Base-by-base conservation (phyloP, 2,329 filamentous ascomycete species). In the Aphanocladium album region DNA sequence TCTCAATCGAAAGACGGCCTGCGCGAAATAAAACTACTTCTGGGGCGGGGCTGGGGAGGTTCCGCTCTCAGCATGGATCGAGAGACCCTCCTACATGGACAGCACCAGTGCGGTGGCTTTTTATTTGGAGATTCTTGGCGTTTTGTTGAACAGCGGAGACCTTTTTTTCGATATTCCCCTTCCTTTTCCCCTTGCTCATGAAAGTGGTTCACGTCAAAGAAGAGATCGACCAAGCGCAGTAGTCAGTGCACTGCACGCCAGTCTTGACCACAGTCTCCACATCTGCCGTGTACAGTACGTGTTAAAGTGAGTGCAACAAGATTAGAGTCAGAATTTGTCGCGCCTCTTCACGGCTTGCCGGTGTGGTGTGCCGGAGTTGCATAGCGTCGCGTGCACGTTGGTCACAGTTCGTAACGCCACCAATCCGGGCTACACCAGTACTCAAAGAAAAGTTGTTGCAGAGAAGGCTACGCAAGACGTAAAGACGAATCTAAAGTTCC, bases 221-320 rank as follows among this genome's bases (percentile, higher is more conserved):
- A 51, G 46, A 45, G 56, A 58, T 58, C 56, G 56, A 50, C 35
- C 23, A 30, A 57, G 46, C 55, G 30, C 56, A 58, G 35, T n/a
- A 58, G 55, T 33, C 46, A 58, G 46, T n/a, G 35, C 46, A 30
- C 46, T 58, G 45, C 56, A 51, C 56, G 35, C 19, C 23, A 58
- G 46, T 23, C 19, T 19, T 11, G 56, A 58, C 46, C 45, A 58
- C 30, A 12, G 33, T 58, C 25, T 35, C 56, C 56, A 50, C 56
- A 51, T 33, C 7, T n/a, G 35, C 6, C 9, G 46, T 33, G 35
- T 58, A 33, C 25, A 54, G 33, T 43, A 16, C 23, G 30, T 19
- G 21, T 33, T n/a, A n/a, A 41, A 43, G 35, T 49, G 39, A 50
- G 23, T 49, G 39, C 17, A 12, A 57, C 54, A 27, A 47, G 35